phyloP scores from a whole-genome alignment of 768 basidiomycete species.

The Chiua virens region DNA sequence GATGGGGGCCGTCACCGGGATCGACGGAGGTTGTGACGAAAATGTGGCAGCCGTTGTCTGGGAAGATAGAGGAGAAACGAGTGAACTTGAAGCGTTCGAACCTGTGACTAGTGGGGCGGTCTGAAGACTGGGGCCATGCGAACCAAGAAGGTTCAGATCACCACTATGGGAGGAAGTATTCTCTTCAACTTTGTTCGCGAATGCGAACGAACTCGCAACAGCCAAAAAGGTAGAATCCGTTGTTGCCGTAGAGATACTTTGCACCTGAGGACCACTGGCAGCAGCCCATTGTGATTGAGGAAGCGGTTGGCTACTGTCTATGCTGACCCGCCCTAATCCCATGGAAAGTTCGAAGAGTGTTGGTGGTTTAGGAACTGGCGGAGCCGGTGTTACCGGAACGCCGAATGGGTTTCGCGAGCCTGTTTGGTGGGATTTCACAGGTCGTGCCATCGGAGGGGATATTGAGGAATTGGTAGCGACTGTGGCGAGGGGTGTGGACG shows the following conservation, averaged over 20 bases:
- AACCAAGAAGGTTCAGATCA: conserved; percentile 15
- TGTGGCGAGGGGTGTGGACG: conserved; percentile 68
- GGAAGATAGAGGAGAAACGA: conserved; percentile 45
- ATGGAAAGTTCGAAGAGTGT: conserved; percentile 79
- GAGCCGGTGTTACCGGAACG: conserved; percentile 55
- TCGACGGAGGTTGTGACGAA: conserved; percentile 34
- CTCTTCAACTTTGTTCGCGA: conserved; percentile 36
- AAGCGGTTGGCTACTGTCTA: conserved; percentile 29
- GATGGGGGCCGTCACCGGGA: conserved; percentile 32
- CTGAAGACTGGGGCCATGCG: conserved; percentile 29
- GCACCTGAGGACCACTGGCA: conserved; percentile 32
- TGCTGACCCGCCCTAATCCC: conserved; percentile 36
- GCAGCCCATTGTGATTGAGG: conserved; percentile 27
- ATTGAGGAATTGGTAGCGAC: conserved; percentile 26
- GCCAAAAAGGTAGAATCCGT: conserved; percentile 56
- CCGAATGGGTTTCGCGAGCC: conserved; percentile 97
- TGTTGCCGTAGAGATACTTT: conserved; percentile 17
- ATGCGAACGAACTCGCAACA: conserved; percentile 73
- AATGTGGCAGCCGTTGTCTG: conserved; percentile 51
- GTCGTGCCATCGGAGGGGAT: conserved; percentile 52
- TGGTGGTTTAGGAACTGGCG: conserved; percentile 73
- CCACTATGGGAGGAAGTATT: not conserved
- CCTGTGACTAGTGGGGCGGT: conserved; percentile 38
- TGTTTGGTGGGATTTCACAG: conserved; percentile 85
- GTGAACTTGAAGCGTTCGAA: conserved; percentile 47